Conservation (phyloP, 2,329 filamentous ascomycete species). For the Chaetothyriales sp. region DNA sequence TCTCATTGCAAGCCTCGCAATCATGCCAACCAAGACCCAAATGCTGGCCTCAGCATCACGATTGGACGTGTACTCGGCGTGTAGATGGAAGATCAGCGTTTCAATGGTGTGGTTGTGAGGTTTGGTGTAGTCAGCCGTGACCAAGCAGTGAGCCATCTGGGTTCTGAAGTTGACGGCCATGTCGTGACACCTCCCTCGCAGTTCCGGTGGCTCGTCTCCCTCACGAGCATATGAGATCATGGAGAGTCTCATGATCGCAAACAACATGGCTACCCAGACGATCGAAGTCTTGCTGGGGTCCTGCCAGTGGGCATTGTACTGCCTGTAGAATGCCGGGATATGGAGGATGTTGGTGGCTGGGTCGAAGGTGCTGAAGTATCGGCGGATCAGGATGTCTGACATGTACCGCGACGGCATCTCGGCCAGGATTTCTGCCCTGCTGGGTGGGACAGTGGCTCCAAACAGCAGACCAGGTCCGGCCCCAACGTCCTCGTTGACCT, state of each 20-base stretch:
- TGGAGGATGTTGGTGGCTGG: slow-evolving; percentile 58
- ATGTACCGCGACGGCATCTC: slow-evolving; percentile 67
- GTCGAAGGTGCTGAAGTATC: slow-evolving; percentile 77
- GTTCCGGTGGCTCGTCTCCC: slow-evolving; percentile 49
- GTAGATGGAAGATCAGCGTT: slow-evolving; percentile 45
- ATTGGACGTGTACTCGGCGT: slow-evolving; percentile 45
- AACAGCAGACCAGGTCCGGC: slow-evolving; percentile 63
- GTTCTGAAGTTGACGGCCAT: slow-evolving; percentile 33
- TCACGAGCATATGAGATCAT: slow-evolving; percentile 47
- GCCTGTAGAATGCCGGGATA: slow-evolving; percentile 66
- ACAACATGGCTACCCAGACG: slow-evolving; percentile 48
- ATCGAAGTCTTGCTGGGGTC: slow-evolving; percentile 41
- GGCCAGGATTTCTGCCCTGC: slow-evolving; percentile 61
- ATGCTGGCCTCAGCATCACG: slow-evolving; percentile 46
- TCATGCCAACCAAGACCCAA: slow-evolving; percentile 44
- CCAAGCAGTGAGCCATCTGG: slow-evolving; percentile 47
- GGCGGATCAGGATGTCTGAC: slow-evolving; percentile 68
- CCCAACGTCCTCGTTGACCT: slow-evolving; percentile 40
- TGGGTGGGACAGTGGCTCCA: slow-evolving; percentile 52
- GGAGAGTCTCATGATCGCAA: slow-evolving; percentile 49
- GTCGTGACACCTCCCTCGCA: slow-evolving; percentile 39
- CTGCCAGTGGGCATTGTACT: slow-evolving; percentile 49
- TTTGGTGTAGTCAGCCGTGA: slow-evolving; percentile 49
- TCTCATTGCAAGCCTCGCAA: slow-evolving; percentile 47
- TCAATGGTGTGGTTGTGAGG: slow-evolving; percentile 46